phyloP scores from a whole-genome alignment of 345 rosid species.

The Euphorbia lathyris region DNA sequence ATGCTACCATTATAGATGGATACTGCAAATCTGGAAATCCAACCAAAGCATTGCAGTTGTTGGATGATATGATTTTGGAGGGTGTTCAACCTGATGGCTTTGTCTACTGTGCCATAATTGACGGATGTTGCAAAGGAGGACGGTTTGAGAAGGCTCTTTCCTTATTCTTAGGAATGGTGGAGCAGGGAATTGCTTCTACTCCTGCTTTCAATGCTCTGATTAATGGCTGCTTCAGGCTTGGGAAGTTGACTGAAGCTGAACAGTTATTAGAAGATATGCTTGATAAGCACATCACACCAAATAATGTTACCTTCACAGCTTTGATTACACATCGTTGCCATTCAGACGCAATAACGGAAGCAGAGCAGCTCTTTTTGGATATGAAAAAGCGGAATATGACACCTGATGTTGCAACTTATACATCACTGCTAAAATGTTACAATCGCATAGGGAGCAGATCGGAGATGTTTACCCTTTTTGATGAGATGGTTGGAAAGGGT shows the following conservation, averaged over 20 bases:
- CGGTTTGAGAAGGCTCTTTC: slow-evolving; percentile 50
- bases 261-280: slow-evolving; percentile 43
- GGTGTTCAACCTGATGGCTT: slow-evolving; percentile 63
- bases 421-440: slow-evolving; percentile 57
- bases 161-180: slow-evolving; percentile 44
- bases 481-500: slow-evolving; percentile 52
- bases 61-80: slow-evolving; percentile 52
- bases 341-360: slow-evolving; percentile 51
- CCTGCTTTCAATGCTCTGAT: slow-evolving; percentile 60
- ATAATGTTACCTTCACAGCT: slow-evolving; percentile 63
- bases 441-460: slow-evolving; percentile 37
- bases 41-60: slow-evolving; percentile 51
- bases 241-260: slow-evolving; percentile 36
- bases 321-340: slow-evolving; percentile 66
- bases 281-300: slow-evolving; percentile 40
- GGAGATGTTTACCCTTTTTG: slow-evolving; percentile 49
- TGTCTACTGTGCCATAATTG: slow-evolving; percentile 53
- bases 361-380: slow-evolving; percentile 44
- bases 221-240: slow-evolving; percentile 55
- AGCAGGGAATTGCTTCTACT: slow-evolving; percentile 46
- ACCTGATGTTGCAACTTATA: slow-evolving; percentile 55
- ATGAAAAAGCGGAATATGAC: slow-evolving; percentile 51
- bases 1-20: slow-evolving; percentile 66
- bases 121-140: slow-evolving; percentile 71
- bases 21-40: slow-evolving; percentile 66